Evolutionary conservation across 805 yeast genomes (phyloP).

Genomic region (Metschnikowia dekortorum): DNA sequence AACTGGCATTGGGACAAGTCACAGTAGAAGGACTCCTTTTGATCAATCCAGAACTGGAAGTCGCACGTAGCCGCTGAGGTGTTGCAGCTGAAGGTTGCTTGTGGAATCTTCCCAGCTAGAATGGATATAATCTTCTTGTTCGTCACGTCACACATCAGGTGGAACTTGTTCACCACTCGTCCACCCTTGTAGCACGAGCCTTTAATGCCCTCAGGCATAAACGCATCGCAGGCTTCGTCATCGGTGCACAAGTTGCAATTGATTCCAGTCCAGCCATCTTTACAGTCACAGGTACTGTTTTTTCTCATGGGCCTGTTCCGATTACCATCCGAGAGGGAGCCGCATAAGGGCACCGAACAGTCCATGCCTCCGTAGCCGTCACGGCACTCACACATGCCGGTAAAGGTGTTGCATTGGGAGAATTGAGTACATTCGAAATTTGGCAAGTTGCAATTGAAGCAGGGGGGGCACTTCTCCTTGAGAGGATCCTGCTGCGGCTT

Average conservation of each 20-base stretch:
- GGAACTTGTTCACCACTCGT: slow-evolving; percentile 69
- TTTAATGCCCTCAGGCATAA: slow-evolving; percentile 77
- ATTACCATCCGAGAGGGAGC: slow-evolving; percentile 63
- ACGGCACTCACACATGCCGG: slow-evolving; percentile 90
- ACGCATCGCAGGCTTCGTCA: slow-evolving; percentile 75
- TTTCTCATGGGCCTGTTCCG: slow-evolving; percentile 61
- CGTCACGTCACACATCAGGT: slow-evolving; percentile 94
- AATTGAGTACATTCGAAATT: slow-evolving; percentile 87
- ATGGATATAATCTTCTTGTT: slow-evolving; percentile 79
- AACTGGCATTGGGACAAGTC: slow-evolving; percentile 71
- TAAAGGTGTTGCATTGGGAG: slow-evolving; percentile 79
- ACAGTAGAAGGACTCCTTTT: slow-evolving; percentile 86
- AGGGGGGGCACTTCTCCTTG: slow-evolving; percentile 61
- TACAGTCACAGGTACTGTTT: slow-evolving; percentile 61
- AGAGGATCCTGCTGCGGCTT: not conserved
- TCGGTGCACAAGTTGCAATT: slow-evolving; percentile 82
- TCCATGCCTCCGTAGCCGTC: slow-evolving; percentile 93
- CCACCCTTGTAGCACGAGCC: slow-evolving; percentile 93
- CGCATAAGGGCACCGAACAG: slow-evolving; percentile 86
- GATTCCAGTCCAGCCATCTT: slow-evolving; percentile 88
- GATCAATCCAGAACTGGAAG: slow-evolving; percentile 95
- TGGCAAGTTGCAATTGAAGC: slow-evolving; percentile 93
- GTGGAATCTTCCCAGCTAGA: slow-evolving; percentile 76
- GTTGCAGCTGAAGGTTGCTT: slow-evolving; percentile 88
- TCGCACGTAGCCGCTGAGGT: slow-evolving; percentile 62